Percentiles rank a stretch among this genome's conserved stretches.
phyloP scores from a whole-genome alignment of 2,329 filamentous ascomycete genomes.

The Penicillium sp. region DNA sequence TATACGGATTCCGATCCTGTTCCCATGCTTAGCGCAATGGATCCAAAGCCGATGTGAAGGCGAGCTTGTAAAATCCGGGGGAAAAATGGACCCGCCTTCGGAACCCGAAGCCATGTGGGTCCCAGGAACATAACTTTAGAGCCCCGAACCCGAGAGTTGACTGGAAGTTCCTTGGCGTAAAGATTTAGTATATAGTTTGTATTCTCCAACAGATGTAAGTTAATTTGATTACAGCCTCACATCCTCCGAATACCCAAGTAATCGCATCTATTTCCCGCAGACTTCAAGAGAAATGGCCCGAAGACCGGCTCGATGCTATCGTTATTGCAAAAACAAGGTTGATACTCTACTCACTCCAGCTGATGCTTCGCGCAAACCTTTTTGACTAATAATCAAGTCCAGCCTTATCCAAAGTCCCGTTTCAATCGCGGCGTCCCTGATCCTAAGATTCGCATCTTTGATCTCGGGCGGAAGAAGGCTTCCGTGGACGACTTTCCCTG shows the following conservation, averaged over 20 bases:
- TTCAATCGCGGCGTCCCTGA: not conserved
- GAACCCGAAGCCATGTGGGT: not conserved
- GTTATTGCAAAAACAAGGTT: not conserved
- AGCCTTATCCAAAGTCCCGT: not conserved
- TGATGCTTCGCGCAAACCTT: not conserved
- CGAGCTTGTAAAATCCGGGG: too few species aligned
- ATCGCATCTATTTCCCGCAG: not conserved
- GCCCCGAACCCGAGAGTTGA: too few species aligned
- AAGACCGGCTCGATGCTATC: not conserved
- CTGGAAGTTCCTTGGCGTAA: too few species aligned
- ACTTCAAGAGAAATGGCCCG: not conserved
- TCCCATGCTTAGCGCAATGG: too few species aligned
- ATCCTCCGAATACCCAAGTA: too few species aligned
- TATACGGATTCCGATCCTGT: too few species aligned
- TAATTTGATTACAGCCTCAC: too few species aligned
- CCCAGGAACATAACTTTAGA: not conserved
- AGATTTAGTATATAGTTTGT: too few species aligned
- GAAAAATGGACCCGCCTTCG: not conserved
- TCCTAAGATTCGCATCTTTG: not conserved
- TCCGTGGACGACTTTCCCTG: constrained; percentile 7
- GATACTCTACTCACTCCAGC: too few species aligned
- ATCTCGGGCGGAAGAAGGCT: constrained; percentile 4
- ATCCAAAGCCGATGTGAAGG: too few species aligned
- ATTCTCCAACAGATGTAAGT: too few species aligned
- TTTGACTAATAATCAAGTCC: too few species aligned